These are phyloP conservation scores for Naganishia friedmannii DNA, from an alignment of 768 basidiomycete genomes.

Conservation along the genomic window DNA sequence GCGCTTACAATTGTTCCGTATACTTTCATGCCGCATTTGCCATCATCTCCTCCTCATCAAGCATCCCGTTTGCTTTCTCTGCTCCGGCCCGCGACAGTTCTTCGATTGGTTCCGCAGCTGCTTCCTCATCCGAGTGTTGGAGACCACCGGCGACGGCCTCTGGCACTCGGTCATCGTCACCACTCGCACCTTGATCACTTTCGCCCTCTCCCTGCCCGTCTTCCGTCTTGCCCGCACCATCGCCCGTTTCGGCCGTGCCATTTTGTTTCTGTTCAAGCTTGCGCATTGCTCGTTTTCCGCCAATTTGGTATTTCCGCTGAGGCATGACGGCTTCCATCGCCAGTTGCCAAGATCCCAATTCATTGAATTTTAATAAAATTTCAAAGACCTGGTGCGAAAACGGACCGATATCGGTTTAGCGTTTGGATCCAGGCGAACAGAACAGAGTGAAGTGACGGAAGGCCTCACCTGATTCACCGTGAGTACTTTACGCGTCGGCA, in stretches of 20 bases:
- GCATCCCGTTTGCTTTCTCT: too few relatives aligned
- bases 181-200: slow-evolving; percentile 1
- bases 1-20: not conserved
- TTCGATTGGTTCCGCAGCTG: too few relatives aligned
- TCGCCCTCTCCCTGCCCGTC: slow-evolving; percentile 33
- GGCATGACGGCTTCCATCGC: slow-evolving; percentile 89
- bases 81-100: not conserved
- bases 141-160: slow-evolving; percentile 3
- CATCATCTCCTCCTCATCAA: slow-evolving; percentile 21
- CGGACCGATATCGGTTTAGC: not conserved
- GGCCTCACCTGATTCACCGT: slow-evolving; percentile 81
- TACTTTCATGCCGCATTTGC: slow-evolving; percentile 9
- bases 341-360: slow-evolving; percentile 76
- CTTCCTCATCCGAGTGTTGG: not conserved
- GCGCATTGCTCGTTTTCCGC: slow-evolving; percentile 47
- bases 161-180: slow-evolving; percentile 9
- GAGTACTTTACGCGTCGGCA: slow-evolving; percentile 88
- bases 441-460: slow-evolving; percentile 45
- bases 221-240: slow-evolving; percentile 34
- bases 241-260: slow-evolving; percentile 21
- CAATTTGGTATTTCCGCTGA: slow-evolving; percentile 73
- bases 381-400: slow-evolving; percentile 64
- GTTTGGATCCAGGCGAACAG: slow-evolving; percentile 16
- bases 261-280: slow-evolving; percentile 29
- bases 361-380: slow-evolving; percentile 86